Conservation (phyloP, 805 yeast genomes). For the Suhomyces prunicola region DNA sequence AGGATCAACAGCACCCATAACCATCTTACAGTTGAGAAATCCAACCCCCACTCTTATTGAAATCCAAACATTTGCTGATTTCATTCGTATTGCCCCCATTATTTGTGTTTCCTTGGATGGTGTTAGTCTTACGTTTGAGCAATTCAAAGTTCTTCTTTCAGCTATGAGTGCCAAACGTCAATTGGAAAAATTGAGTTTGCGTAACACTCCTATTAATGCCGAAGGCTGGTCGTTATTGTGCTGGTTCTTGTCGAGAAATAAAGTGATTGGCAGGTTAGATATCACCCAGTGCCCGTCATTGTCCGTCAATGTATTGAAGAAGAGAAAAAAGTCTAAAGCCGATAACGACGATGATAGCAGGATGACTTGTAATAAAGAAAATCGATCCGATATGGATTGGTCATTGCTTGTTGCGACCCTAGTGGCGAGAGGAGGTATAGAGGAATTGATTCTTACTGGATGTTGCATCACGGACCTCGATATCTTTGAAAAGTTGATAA, state of each 20-base stretch:
- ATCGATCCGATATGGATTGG: slow-evolving; percentile 85
- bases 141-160: slow-evolving; percentile 69
- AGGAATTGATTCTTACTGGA: slow-evolving; percentile 77
- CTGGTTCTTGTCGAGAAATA: slow-evolving; percentile 66
- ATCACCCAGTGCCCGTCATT: slow-evolving; percentile 65
- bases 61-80: slow-evolving; percentile 83
- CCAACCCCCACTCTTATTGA: slow-evolving; percentile 91
- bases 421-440: slow-evolving; percentile 67
- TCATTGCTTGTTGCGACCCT: slow-evolving; percentile 66
- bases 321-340: slow-evolving; percentile 22
- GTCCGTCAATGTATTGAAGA: slow-evolving; percentile 42
- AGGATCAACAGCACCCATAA: slow-evolving; percentile 72
- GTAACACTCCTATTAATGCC: slow-evolving; percentile 70
- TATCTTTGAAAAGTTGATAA: slow-evolving; percentile 53
- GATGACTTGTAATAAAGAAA: slow-evolving; percentile 47
- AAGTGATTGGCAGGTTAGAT: slow-evolving; percentile 57
- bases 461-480: slow-evolving; percentile 57
- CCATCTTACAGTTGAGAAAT: slow-evolving; percentile 68
- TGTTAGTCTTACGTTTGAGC: slow-evolving; percentile 66
- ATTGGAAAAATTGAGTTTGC: slow-evolving; percentile 67
- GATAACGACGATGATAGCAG: slow-evolving; percentile 13
- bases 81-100: slow-evolving; percentile 80
- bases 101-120: slow-evolving; percentile 76
- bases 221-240: slow-evolving; percentile 80
- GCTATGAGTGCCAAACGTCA: slow-evolving; percentile 65